phyloP scores from a whole-genome alignment of 768 basidiomycete genomes.

The Botryobasidium botryosum region DNA sequence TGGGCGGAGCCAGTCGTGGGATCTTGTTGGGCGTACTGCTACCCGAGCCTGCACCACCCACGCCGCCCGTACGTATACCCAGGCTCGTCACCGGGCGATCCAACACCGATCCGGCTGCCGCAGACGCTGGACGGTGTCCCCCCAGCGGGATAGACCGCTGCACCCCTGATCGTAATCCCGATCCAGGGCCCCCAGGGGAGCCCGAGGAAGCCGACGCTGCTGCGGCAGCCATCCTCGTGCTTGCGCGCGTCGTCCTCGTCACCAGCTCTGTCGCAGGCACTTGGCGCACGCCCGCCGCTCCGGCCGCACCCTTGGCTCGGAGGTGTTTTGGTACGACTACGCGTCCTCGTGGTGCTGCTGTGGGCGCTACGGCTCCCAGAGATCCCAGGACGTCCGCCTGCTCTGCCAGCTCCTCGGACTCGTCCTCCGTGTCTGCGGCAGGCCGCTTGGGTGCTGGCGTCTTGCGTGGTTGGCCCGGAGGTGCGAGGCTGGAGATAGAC shows the following conservation, averaged over 20 bases:
- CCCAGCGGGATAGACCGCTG: neutral
- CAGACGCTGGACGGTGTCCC: neutral
- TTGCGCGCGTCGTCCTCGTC: slow-evolving; percentile 53
- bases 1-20: slow-evolving; percentile 19
- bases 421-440: slow-evolving; percentile 18
- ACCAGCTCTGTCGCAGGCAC: slow-evolving; percentile 44
- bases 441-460: slow-evolving; percentile 56
- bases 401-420: slow-evolving; percentile 4
- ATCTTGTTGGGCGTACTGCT: slow-evolving; percentile 21
- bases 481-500: slow-evolving; percentile 23
- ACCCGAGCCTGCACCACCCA: neutral
- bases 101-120: neutral
- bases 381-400: slow-evolving; percentile 4
- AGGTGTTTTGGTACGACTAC: slow-evolving; percentile 8
- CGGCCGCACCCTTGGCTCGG: slow-evolving; percentile 1
- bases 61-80: neutral
- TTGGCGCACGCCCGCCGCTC: neutral
- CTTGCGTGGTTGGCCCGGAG: slow-evolving; percentile 76
- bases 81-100: neutral
- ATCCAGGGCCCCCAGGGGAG: no score
- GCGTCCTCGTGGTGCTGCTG: slow-evolving; percentile 5
- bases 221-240: slow-evolving; percentile 13
- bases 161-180: no score
- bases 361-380: neutral
- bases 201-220: slow-evolving; percentile 6